These are phyloP conservation scores for Hyaloperonospora arabidopsidis DNA, from an alignment of 352 stramenopile species.

Conservation along the genomic window DNA sequence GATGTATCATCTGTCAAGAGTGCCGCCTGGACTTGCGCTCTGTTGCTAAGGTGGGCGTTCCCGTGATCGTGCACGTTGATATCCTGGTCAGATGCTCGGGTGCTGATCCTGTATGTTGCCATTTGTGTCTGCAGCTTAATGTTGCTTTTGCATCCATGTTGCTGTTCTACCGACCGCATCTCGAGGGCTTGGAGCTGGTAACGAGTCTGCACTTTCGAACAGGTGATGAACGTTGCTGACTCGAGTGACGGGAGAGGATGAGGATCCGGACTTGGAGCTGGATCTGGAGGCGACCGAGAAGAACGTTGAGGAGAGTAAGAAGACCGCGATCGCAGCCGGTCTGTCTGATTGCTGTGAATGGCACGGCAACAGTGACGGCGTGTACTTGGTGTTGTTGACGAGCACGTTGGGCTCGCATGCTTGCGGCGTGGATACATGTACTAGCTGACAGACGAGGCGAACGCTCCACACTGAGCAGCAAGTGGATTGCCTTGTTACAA, in stretches of 20 bases:
- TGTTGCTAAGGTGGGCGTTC: slow-evolving; percentile 76
- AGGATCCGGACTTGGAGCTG: slow-evolving; percentile 36
- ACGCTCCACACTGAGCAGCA: no score
- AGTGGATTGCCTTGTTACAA: no score
- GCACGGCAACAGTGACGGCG: slow-evolving; percentile 17
- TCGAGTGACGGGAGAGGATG: slow-evolving; percentile 80
- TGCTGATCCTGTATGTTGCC: slow-evolving; percentile 4
- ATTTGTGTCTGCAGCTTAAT: slow-evolving; percentile 68
- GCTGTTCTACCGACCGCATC: slow-evolving; percentile 94
- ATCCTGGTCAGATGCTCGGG: slow-evolving; percentile 1
- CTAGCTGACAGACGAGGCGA: no score
- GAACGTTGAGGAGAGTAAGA: slow-evolving; percentile 51
- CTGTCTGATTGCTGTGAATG: slow-evolving; percentile 25
- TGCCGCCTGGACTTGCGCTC: slow-evolving; percentile 91
- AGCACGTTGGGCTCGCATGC: slow-evolving; percentile 10
- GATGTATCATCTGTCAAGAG: slow-evolving; percentile 96
- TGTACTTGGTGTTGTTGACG: slow-evolving; percentile 21
- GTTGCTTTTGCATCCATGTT: slow-evolving; percentile 89
- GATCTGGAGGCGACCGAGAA: slow-evolving; percentile 52
- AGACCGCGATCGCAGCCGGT: slow-evolving; percentile 32
- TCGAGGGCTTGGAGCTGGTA: slow-evolving; percentile 98
- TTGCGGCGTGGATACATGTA: no score
- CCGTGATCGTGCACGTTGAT: neutral
- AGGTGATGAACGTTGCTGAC: slow-evolving; percentile 87
- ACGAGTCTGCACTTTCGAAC: slow-evolving; percentile 99